Base-by-base conservation (phyloP, 768 basidiomycete genomes). In the Lentinus tigrinus region DNA sequence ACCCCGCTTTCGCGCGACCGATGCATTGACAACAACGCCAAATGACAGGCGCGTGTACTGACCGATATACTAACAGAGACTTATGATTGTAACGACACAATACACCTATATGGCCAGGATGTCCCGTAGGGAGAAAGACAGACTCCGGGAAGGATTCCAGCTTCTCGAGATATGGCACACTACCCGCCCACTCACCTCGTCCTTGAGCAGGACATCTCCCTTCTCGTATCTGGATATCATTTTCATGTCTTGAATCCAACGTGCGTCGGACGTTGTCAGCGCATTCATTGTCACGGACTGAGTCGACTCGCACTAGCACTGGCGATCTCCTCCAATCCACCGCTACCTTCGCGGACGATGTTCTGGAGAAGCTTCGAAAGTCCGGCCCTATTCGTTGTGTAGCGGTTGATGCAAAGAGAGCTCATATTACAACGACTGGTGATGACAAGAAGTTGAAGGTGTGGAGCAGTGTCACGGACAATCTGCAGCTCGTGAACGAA, bases 371-470 rank as follows among this genome's bases (percentile, higher is more conserved):
- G 4, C 40, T 80, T 2, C 39, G 76, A 21, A 80, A 80, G 59
- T 75, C 81, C 7, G 86, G 86, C 0, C 82, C 83, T 3, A 74
- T 92, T 44, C 77, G 83, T 49, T 87, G 83, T 63, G 79, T 81
- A 17, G 84, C 81, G 1, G 68, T 86, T 4, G 82, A 84, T 64
- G 51, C 60, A 6, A 70, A 71, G 0, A 75, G 72, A 53, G 70
- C 60, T 28, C 79, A 85, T 63, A 71, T 93, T 16, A 81, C 83
- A 4, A 88, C 88, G 2, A 74, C 78, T 0, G 85, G 83, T 8
- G 94, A 96, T 53, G 91, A 95, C 72, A 98, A 98, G 73, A 71
- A 72, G 52, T 74, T 98, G 64, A 87, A 82, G 62, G 77, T 96
- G 10, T 95, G 90, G 87, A 75, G n/a, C n/a, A n/a, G 80, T 27